A percentile compares a stretch with the other conserved stretches of the same genome.
Conservation (phyloP, 352 stramenopile species). For the Peronospora tabacina region DNA sequence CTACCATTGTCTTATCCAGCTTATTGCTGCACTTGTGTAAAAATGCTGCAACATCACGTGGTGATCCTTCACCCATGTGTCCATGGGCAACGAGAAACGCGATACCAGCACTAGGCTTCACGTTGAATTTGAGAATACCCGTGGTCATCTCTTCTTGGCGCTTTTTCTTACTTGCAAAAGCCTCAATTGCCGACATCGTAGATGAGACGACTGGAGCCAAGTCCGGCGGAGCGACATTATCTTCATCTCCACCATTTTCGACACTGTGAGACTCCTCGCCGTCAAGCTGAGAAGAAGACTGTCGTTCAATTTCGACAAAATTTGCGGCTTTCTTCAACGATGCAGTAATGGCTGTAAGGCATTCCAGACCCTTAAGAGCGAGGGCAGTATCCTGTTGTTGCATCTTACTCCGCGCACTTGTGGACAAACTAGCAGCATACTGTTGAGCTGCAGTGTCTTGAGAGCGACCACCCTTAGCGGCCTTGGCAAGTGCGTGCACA, state of each 20-base stretch:
- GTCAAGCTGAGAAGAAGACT: conserved; percentile 23
- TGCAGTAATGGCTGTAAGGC: conserved; percentile 88
- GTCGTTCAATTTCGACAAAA: conserved; percentile 58
- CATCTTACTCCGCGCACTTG: conserved; percentile 48
- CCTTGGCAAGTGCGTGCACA: conserved; percentile 92
- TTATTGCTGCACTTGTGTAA: conserved; percentile 87
- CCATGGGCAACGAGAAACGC: conserved; percentile 89
- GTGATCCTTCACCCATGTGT: conserved; percentile 87
- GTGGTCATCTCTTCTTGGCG: conserved; percentile 94
- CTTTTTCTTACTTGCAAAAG: conserved; percentile 96
- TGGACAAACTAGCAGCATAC: conserved; percentile 48
- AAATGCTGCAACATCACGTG: conserved; percentile 91
- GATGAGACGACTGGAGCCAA: conserved; percentile 26
- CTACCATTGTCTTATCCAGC: conserved; percentile 96
- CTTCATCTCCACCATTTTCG: conserved; percentile 42
- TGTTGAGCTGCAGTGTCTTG: conserved; percentile 44
- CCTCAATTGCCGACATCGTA: conserved; percentile 85
- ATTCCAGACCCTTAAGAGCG: conserved; percentile 86
- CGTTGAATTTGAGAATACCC: conserved; percentile 97
- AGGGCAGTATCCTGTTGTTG: conserved; percentile 68
- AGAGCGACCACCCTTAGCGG: conserved; percentile 86
- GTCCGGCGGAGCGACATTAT: conserved; percentile 25
- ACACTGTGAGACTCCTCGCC: conserved; percentile 27
- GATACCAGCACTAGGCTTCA: conserved; percentile 90
- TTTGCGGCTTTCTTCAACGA: conserved; percentile 89